Conservation (phyloP, 768 basidiomycete genomes). For the Leccinum imitatum region DNA sequence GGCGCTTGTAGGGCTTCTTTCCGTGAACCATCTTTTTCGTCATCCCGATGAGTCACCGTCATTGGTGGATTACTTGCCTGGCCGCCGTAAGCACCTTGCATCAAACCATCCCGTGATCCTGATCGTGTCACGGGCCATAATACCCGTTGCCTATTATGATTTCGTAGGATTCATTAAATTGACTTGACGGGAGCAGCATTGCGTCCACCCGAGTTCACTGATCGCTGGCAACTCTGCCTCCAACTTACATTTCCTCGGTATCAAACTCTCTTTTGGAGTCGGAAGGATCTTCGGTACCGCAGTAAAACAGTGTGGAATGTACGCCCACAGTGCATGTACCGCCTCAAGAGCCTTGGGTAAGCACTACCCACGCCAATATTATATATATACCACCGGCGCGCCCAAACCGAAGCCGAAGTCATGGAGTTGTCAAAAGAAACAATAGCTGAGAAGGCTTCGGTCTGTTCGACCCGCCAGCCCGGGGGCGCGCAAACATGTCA, state of each 20-base stretch:
- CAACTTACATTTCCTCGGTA: neutral
- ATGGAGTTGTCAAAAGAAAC: no score
- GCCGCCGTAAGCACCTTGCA: neutral
- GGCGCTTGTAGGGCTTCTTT: neutral
- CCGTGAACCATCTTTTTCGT: neutral
- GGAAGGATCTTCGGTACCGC: neutral
- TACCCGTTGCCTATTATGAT: neutral
- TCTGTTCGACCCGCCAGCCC: no score
- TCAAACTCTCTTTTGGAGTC: neutral
- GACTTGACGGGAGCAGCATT: neutral
- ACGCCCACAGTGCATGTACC: no score
- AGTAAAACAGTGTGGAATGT: no score
- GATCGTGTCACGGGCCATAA: neutral
- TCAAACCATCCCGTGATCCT: neutral
- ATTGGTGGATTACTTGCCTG: neutral
- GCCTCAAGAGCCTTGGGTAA: no score
- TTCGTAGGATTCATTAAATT: neutral
- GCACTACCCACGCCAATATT: no score
- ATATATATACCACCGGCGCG: no score
- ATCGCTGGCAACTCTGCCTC: neutral
- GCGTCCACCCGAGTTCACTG: neutral
- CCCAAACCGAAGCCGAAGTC: no score
- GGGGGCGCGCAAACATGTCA: no score
- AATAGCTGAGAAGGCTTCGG: no score
- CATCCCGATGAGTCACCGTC: neutral